These are phyloP conservation scores for Globisporangium takayamanum DNA, from an alignment of 352 stramenopile genomes.

Conservation along the genomic window DNA sequence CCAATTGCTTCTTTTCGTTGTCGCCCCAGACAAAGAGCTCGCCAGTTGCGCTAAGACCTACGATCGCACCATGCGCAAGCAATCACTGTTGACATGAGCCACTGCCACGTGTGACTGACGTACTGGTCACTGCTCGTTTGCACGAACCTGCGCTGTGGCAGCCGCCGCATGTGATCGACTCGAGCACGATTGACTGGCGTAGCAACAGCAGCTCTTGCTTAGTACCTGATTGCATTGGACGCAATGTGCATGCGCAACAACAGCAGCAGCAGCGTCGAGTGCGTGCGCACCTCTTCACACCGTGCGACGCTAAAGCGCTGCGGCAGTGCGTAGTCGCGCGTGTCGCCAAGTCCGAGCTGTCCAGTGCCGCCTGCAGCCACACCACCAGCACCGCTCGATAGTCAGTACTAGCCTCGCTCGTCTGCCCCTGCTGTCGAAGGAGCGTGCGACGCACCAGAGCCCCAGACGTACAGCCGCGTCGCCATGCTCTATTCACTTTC, in stretches of 20 bases:
- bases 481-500: not conserved
- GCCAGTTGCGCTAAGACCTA: conserved; percentile 22
- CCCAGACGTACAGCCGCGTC: conserved; percentile 21
- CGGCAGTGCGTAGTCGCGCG: conserved; percentile 49
- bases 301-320: conserved; percentile 23
- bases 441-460: not conserved
- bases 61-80: not conserved
- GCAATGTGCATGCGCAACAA: not conserved
- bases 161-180: conserved; percentile 45
- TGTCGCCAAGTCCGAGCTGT: conserved; percentile 52
- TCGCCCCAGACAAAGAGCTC: conserved; percentile 67
- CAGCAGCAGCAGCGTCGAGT: not conserved
- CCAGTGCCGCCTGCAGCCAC: conserved; percentile 39
- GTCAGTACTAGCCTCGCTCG: not conserved
- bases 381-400: not conserved
- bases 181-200: conserved; percentile 13
- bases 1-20: conserved; percentile 51
- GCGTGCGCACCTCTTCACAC: conserved; percentile 1
- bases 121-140: not conserved
- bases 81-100: not conserved
- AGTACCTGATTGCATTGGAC: not conserved
- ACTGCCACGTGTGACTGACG: not conserved
- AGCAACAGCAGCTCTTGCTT: not conserved
- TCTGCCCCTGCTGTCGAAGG: not conserved
- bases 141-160: conserved; percentile 63